Evolutionary conservation across 2,329 filamentous ascomycete species (phyloP), one percentile per base, ranked within the genome.

Genomic region (Nothomitra cinnamomea): DNA sequence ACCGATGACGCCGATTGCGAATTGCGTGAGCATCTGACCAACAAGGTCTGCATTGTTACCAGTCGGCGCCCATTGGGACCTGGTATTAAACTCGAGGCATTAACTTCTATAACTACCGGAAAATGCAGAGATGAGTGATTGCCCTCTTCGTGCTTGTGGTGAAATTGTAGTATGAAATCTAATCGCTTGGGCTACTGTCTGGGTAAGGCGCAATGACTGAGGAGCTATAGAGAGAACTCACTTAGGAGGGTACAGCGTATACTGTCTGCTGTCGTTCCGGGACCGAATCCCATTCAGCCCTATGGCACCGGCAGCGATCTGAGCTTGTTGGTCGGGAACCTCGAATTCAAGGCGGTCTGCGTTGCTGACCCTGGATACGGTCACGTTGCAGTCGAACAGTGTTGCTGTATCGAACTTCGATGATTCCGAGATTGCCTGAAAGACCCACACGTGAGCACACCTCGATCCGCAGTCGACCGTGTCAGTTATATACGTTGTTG

Each of bases 371-470:
- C 17, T 2, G 12, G 24, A n/a, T 13, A 53, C 15, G 7, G 36
- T 50, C 15, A 51, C 10, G 21, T 52, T 53, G 35, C 51, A 53
- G n/a, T 53, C 40, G 35, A 22, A 51, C 12, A 53, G 13, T 13
- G 48, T 24, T 32, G 17, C 2, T 15, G 35, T 15, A 8, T 51
- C 25, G 10, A 13, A 1, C 13, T 35, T 13, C 8, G 48, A 2
- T 17, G n/a, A 13, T 32, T 24, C 17, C 15, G 51, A 6, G n/a
- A n/a, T n/a, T n/a, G n/a, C n/a, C 51, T 53, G 51, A 47, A 10
- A 53, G 8, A 10, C 51, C 51, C 51, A 53, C 8, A 53, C 51
- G 17, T 50, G 35, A 10, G 51, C 32, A 35, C 51, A 53, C 7
- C 51, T 32, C 36, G 51, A 36, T 17, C 51, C 51, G 35, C 51